These are phyloP conservation scores for Blastocystis sp. DNA, from an alignment of 352 stramenopile species.

Conservation along the genomic window DNA sequence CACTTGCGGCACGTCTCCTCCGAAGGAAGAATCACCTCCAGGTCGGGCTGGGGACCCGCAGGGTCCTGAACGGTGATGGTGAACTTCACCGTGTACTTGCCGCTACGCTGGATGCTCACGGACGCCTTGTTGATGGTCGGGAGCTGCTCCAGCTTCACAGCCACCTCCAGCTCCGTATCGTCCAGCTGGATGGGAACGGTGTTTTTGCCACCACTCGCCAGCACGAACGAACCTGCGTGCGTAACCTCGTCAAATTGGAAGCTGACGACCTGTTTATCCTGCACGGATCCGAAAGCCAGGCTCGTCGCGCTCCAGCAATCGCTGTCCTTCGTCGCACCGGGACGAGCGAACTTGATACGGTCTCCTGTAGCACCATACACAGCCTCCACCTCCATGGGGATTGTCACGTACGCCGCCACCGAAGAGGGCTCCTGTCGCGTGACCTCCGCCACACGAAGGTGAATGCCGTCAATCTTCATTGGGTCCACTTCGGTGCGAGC, in stretches of 20 bases:
- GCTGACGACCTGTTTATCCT: conserved; percentile 27
- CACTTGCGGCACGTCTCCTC: conserved; percentile 5
- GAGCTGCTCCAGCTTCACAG: conserved; percentile 53
- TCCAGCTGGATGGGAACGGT: conserved; percentile 46
- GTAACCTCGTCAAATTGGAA: background rate
- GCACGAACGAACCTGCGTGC: conserved; percentile 32
- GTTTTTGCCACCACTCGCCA: background rate
- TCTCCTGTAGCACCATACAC: conserved; percentile 19
- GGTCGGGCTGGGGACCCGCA: background rate
- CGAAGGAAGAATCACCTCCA: conserved; percentile 37
- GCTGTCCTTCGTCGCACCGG: conserved; percentile 24
- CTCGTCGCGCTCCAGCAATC: conserved; percentile 42
- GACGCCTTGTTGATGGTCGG: conserved; percentile 22
- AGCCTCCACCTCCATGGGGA: background rate
- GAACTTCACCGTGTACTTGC: conserved; percentile 11
- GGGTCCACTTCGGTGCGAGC: background rate
- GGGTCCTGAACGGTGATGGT: conserved; percentile 22
- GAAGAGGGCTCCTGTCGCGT: background rate
- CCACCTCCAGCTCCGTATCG: conserved; percentile 8
- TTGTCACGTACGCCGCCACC: conserved; percentile 21
- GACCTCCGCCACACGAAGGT: background rate
- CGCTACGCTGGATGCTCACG: background rate
- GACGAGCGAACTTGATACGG: conserved; percentile 29
- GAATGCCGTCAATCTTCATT: background rate
- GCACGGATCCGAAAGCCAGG: background rate